phyloP scores from a whole-genome alignment of 805 yeast species.

The Saturnispora bothae region DNA sequence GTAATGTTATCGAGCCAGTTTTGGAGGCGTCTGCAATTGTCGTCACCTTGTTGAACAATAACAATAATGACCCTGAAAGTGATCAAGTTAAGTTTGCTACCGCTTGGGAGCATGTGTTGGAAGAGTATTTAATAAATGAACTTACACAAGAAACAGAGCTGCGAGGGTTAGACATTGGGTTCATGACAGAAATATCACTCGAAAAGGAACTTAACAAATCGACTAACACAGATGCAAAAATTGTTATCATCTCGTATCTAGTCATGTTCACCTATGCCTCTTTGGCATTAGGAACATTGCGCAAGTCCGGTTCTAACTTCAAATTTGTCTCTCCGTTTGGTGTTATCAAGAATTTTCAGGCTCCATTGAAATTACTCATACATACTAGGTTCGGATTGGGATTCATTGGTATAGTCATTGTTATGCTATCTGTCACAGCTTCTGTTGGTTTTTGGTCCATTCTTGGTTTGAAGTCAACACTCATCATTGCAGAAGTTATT shows the following conservation, averaged over 20 bases:
- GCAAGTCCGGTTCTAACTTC: not conserved
- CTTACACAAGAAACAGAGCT: constrained; percentile 37
- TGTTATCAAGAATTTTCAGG: constrained; percentile 4
- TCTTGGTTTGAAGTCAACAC: constrained; percentile 73
- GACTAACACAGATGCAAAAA: constrained; percentile 65
- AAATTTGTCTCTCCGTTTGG: constrained; percentile 7
- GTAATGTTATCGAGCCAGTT: constrained; percentile 30
- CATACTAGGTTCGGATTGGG: constrained; percentile 68
- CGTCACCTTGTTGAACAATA: constrained; percentile 60
- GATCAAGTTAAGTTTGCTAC: constrained; percentile 30
- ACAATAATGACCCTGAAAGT: constrained; percentile 35
- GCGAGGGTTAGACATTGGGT: constrained; percentile 53
- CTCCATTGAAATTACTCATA: constrained; percentile 21
- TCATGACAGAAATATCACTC: constrained; percentile 73
- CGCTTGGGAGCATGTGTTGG: constrained; percentile 69
- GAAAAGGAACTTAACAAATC: constrained; percentile 77
- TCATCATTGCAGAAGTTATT: constrained; percentile 92
- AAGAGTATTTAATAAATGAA: constrained; percentile 34
- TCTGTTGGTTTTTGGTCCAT: constrained; percentile 75
- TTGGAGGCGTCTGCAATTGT: constrained; percentile 63
- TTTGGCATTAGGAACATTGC: constrained; percentile 49
- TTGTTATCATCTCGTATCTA: constrained; percentile 64
- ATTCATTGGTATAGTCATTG: constrained; percentile 72
- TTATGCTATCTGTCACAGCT: constrained; percentile 66
- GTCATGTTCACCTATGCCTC: constrained; percentile 87